phyloP scores from a whole-genome alignment of 225 moss, liverwort and hornwort species.

The Asterella californica region DNA sequence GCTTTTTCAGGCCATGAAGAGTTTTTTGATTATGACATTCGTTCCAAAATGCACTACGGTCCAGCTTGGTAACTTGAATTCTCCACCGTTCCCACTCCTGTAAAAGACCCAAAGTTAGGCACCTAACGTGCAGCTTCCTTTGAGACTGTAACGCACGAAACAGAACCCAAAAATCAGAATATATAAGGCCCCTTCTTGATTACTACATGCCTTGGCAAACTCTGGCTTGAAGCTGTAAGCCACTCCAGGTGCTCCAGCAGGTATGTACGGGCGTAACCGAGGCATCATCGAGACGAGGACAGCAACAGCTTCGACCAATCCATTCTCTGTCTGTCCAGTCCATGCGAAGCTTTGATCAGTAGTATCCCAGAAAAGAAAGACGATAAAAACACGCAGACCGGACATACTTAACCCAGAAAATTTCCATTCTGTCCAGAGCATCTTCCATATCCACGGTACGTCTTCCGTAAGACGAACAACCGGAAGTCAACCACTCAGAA shows the following conservation, averaged over 20 bases:
- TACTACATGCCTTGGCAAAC: slow-evolving; percentile 68
- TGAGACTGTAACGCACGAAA: neutral
- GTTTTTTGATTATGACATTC: slow-evolving; percentile 80
- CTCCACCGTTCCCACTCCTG: slow-evolving; percentile 99
- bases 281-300: slow-evolving; percentile 94
- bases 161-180: neutral
- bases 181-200: neutral
- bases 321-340: slow-evolving; percentile 83
- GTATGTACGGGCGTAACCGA: slow-evolving; percentile 77
- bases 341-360: neutral
- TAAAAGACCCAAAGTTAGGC: neutral
- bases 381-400: neutral
- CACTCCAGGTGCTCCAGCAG: slow-evolving; percentile 65
- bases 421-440: neutral
- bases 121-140: neutral
- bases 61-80: slow-evolving; percentile 80
- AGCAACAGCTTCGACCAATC: slow-evolving; percentile 92
- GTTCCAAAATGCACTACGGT: slow-evolving; percentile 84
- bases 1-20: slow-evolving; percentile 75
- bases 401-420: neutral
- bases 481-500: neutral
- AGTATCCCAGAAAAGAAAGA: neutral
- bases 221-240: slow-evolving; percentile 89
- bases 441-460: neutral
- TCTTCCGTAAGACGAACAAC: neutral